These are phyloP conservation scores for Daldinia vernicosa DNA, from an alignment of 495 filamentous ascomycete genomes.

Conservation along the genomic window DNA sequence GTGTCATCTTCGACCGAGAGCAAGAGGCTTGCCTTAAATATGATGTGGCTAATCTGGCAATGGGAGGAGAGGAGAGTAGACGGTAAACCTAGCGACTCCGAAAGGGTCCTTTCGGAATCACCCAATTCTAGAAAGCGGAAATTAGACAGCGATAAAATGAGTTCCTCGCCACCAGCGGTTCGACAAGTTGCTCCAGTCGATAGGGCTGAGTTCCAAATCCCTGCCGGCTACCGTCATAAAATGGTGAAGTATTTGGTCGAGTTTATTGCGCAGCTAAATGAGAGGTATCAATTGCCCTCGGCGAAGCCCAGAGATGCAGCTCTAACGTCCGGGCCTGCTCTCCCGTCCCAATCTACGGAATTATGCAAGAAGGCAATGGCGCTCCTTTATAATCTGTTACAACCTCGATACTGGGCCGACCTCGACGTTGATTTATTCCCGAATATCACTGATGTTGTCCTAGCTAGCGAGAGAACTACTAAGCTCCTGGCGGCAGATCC, in stretches of 20 bases:
- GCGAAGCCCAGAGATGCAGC: constrained; percentile 68
- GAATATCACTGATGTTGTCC: constrained; percentile 83
- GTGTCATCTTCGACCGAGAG: constrained; percentile 90
- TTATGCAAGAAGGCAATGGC: constrained; percentile 84
- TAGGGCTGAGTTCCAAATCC: constrained; percentile 73
- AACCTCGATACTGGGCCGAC: constrained; percentile 90
- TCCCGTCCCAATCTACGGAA: constrained; percentile 67
- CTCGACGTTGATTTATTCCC: constrained; percentile 90
- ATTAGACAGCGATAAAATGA: constrained; percentile 63
- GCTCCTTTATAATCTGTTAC: constrained; percentile 85
- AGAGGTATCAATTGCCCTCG: constrained; percentile 79
- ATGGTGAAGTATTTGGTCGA: constrained; percentile 93
- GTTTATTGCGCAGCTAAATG: constrained; percentile 89
- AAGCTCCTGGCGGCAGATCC: constrained; percentile 80
- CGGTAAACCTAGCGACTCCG: constrained; percentile 54
- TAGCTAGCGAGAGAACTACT: constrained; percentile 74
- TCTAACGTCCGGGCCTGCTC: constrained; percentile 55
- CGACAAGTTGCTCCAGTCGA: constrained; percentile 59
- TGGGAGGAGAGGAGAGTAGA: constrained; percentile 88
- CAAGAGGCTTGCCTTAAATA: constrained; percentile 88
- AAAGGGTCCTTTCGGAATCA: constrained; percentile 67
- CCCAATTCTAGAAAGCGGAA: constrained; percentile 80
- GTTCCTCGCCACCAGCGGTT: constrained; percentile 58
- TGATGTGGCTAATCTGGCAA: constrained; percentile 87
- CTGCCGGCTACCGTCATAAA: constrained; percentile 70